Base-by-base conservation (phyloP, 495 filamentous ascomycete species). In the Aspergillus funiculosus region DNA sequence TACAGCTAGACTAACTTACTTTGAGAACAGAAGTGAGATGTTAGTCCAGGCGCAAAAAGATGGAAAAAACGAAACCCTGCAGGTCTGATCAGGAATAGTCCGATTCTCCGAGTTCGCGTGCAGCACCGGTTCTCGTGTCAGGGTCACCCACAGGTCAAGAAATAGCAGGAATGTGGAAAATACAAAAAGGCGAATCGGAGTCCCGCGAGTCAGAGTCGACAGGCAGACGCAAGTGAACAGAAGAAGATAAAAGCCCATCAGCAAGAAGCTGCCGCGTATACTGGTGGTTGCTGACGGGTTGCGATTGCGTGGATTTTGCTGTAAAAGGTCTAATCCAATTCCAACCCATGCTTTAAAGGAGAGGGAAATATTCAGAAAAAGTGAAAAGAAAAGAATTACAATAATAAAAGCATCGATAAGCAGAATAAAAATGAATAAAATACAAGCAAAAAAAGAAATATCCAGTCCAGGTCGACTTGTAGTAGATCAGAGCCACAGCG, bases 31-130 rank as follows among this genome's bases (percentile, higher is more conserved):
- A 35, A 24, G n/a, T n/a, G n/a, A n/a, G n/a, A n/a, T n/a, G n/a
- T n/a, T 36, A 30, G 25, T 28, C 25, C 21, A 30, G 39, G 27
- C 25, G 47, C 11, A 46, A 39, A 31, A 43, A 34, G 10, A 30
- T 25, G 22, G 20, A 42, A 19, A 24, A 31, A 26, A 35, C 18
- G 26, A 27, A 48, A 37, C 50, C 43, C 50, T 52, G 43, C 50
- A 52, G 29, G 30, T 43, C 32, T 39, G 43, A 36, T 36, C 26
- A 43, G 39, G 31, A 18, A 35, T 34, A 32, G 24, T 25, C 11
- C 26, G 18, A 28, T 21, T 30, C 18, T 25, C 15, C 40, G 39
- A 35, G 17, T 28, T 20, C 36, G 26, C 8, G 19, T 22, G 20
- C 11, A n/a, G n/a, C n/a, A n/a, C n/a, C n/a, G n/a, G n/a, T n/a